Percentiles rank a stretch among this genome's conserved stretches.
Evolutionary conservation across 768 basidiomycete genomes (phyloP).

Genomic region (Coprinopsis sp.): DNA sequence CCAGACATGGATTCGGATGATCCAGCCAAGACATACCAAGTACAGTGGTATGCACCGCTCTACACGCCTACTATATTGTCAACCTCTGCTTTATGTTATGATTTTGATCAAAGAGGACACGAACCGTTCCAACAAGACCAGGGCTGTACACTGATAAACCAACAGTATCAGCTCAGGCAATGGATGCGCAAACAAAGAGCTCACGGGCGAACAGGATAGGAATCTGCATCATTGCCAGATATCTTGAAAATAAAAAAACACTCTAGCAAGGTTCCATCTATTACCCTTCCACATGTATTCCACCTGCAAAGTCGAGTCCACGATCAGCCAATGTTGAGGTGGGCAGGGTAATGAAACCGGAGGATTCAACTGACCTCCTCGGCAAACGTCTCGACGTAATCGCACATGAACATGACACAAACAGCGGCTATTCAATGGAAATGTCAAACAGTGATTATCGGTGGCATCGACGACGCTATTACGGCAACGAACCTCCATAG

Average conservation of each 20-base stretch:
- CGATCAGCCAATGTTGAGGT: no score
- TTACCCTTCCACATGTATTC: constrained; percentile 1
- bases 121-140: not conserved
- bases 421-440: no score
- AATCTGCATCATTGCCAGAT: not conserved
- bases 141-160: not conserved
- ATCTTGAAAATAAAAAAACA: not conserved
- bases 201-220: not conserved
- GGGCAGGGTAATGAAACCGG: no score
- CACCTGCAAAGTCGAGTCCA: not conserved
- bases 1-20: no score
- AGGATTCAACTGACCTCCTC: no score
- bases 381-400: no score
- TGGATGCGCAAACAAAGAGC: not conserved
- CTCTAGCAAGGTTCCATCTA: not conserved
- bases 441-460: no score
- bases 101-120: no score
- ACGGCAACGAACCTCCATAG: no score
- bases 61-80: not conserved
- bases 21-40: not conserved
- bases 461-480: no score
- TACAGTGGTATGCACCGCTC: not conserved
- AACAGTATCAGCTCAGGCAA: not conserved
- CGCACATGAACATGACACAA: no score
- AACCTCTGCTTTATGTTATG: no score